phyloP scores from a whole-genome alignment of 2,329 filamentous ascomycete species.

The Ophiostoma novo-ulmi region DNA sequence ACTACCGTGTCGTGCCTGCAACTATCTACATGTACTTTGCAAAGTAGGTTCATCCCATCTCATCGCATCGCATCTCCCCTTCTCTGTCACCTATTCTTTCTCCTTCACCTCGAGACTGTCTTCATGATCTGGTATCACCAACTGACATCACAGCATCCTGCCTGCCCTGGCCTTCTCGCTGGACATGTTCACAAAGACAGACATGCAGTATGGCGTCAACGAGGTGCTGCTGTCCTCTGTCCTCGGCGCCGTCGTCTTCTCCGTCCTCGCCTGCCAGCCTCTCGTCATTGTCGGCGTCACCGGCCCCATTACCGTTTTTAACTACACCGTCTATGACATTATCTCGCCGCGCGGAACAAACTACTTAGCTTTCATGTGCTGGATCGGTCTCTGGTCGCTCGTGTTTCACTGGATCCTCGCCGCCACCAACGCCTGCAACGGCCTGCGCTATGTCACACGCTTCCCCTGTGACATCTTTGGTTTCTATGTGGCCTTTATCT shows the following conservation, averaged over 20 bases:
- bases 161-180: conserved; percentile 84
- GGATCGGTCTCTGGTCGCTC: conserved; percentile 85
- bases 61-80: neutral
- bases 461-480: conserved; percentile 94
- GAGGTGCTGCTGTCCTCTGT: conserved; percentile 85
- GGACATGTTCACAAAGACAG: conserved; percentile 88
- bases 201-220: conserved; percentile 81
- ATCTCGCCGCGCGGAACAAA: conserved; percentile 70
- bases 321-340: conserved; percentile 90
- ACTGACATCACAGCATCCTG: conserved; percentile 58
- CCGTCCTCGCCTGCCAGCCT: conserved; percentile 73
- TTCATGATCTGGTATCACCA: neutral
- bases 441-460: conserved; percentile 79
- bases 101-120: no score
- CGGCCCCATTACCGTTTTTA: conserved; percentile 87
- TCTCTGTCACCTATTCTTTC: neutral
- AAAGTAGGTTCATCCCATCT: neutral
- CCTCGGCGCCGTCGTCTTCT: conserved; percentile 74
- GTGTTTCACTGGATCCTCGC: conserved; percentile 81
- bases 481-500: conserved; percentile 89
- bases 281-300: conserved; percentile 89
- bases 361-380: conserved; percentile 86
- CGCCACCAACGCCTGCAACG: conserved; percentile 81
- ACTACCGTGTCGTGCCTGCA: conserved; percentile 81
- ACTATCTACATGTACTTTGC: conserved; percentile 95